Evolutionary conservation across 2,329 filamentous ascomycete genomes (phyloP), one percentile per base, ranked within the genome.

Genomic region (Ascochyta lentis): DNA sequence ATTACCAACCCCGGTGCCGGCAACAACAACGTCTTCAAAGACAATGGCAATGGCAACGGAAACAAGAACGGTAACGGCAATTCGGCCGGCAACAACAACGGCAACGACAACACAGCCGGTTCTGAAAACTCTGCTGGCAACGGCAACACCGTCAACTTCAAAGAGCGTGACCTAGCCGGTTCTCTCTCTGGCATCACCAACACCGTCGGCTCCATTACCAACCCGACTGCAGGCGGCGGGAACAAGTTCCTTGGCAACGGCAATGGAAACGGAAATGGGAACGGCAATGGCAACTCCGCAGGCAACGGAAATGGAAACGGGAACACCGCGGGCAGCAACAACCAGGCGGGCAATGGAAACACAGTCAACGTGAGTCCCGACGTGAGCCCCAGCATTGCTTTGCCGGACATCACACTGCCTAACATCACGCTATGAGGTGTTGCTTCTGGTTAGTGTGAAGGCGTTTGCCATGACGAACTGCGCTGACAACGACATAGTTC

Each of bases 341-440:
- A 56, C 55, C 4, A 35, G 29, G 52, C 43, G 12, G 50, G 38
- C 27, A 58, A 52, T 42, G 61, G 54, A n/a, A 62, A 65, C 46
- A 40, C 43, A 15, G 29, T 60, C 23, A 58, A 50, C 37, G 46
- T 65, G 54, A 55, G 47, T 49, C 56, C 49, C n/a, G 16, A 39
- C 16, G 45, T 54, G 22, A 54, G 43, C 44, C 50, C 50, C 13
- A 44, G 38, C 33, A 38, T 54, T 34, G 24, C 44, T 33, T 42
- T 54, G 50, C 50, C 50, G 6, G 43, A 53, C 10, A 37, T 43
- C 40, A 46, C 22, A 38, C 44, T 49, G 29, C 39, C 47, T 15
- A 19, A 49, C 31, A 49, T 49, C 31, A 41, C 24, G n/a, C 22
- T 48, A 31, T 54, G 37, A 48, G 34, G 34, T 16, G 35, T 8